Conservation (phyloP, 2,329 filamentous ascomycete species). For the Coniochaeta sp. region DNA sequence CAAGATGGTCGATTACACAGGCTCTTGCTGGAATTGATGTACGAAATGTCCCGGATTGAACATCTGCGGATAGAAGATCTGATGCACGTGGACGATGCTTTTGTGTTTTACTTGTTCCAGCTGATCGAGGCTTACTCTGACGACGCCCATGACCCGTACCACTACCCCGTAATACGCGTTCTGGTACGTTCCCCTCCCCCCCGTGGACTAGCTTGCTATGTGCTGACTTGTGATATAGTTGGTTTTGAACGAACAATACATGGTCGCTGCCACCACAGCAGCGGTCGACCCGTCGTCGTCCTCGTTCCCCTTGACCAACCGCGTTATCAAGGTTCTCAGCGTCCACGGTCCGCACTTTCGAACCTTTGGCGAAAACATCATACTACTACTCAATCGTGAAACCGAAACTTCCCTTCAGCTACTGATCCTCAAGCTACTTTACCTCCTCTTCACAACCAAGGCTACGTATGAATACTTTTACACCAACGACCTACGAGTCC, state of each 20-base stretch:
- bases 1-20: conserved; percentile 68
- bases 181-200: conserved; percentile 54
- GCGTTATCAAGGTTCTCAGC: conserved; percentile 86
- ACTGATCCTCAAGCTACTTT: conserved; percentile 91
- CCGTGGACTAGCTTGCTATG: neutral
- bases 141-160: conserved; percentile 86
- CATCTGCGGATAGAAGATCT: conserved; percentile 70
- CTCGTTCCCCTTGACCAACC: conserved; percentile 65
- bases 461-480: conserved; percentile 98
- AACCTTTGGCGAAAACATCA: conserved; percentile 97
- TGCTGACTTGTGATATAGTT: conserved; percentile 44
- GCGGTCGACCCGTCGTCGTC: conserved; percentile 30
- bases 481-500: conserved; percentile 89
- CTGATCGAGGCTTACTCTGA: conserved; percentile 83
- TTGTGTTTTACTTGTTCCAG: conserved; percentile 75
- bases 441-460: conserved; percentile 87
- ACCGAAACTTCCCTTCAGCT: conserved; percentile 90
- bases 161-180: conserved; percentile 90
- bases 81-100: conserved; percentile 67
- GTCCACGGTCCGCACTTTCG: conserved; percentile 74
- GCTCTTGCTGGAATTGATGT: conserved; percentile 78
- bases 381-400: conserved; percentile 88
- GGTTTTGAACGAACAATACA: conserved; percentile 96
- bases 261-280: conserved; percentile 63
- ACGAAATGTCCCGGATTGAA: conserved; percentile 94